Percentiles rank a stretch among this genome's conserved stretches.
Evolutionary conservation across 169 alveolate genomes (phyloP).

Genomic region (Plasmodium chabaudi): DNA sequence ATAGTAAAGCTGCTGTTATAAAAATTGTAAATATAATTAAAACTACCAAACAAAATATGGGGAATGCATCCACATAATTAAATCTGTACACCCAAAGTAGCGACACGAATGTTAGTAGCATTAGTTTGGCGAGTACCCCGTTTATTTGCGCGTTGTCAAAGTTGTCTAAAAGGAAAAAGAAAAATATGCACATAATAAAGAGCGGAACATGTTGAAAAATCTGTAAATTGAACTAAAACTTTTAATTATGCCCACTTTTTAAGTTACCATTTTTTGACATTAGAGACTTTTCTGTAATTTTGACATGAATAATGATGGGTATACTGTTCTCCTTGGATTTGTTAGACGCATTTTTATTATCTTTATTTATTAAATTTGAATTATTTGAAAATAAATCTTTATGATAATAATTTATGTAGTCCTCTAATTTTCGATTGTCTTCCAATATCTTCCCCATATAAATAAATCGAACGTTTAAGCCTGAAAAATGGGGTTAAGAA

Average conservation of each 20-base stretch:
- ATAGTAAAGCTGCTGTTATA: conserved; percentile 15
- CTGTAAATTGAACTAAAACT: too few relatives aligned
- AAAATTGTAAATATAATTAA: conserved; percentile 30
- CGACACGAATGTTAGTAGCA: conserved; percentile 17
- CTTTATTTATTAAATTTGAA: background rate
- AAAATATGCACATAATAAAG: too few relatives aligned
- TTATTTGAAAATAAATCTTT: conserved; percentile 21
- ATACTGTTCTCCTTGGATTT: conserved; percentile 19
- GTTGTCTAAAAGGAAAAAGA: conserved; percentile 1
- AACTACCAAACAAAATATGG: conserved; percentile 35
- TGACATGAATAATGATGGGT: conserved; percentile 53
- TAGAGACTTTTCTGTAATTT: conserved; percentile 32
- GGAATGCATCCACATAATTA: conserved; percentile 31
- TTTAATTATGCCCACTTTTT: background rate
- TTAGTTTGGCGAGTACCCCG: conserved; percentile 21
- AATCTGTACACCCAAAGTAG: conserved; percentile 55
- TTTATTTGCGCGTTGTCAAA: conserved; percentile 8
- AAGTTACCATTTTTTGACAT: conserved; percentile 24
- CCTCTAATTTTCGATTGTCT: conserved; percentile 74
- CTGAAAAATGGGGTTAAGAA: conserved; percentile 31
- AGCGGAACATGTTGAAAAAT: too few relatives aligned
- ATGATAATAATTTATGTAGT: conserved; percentile 49
- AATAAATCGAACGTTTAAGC: conserved; percentile 78
- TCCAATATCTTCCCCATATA: conserved; percentile 79
- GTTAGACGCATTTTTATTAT: conserved; percentile 3